Base-by-base conservation (phyloP, 129 eudicot species). In the Ambrosia artemisiifolia region DNA sequence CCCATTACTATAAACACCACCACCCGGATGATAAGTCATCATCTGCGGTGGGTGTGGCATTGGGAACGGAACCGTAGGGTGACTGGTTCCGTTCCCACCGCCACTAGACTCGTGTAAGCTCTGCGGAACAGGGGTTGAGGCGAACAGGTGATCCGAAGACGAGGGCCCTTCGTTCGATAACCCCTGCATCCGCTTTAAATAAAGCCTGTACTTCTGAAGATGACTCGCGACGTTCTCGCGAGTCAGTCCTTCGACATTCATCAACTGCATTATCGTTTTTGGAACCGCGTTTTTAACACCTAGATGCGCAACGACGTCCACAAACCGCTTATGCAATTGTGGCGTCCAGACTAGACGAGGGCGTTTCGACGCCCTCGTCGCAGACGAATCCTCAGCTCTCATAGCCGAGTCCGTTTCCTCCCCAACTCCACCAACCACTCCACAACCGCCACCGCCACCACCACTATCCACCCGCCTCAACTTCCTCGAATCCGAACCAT, bases 221-320 rank as follows among this genome's bases (percentile, higher is more conserved):
- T 94, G 99, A 74, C 97, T 90, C 1, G 99, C 99, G 0, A 94
- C 98, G 30, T 94, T 94, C 63, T 94, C 98, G 11, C 98, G 77
- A 3, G 96, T 94, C 80, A 94, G 78, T n/a, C 99, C 99, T 77
- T 94, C 99, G 7, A 94, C 99, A 59, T 94, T 94, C 99, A 94
- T 94, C 79, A 94, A 42, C 87, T 92, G 96, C 96, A 92, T 92
- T 62, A 92, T 92, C 10, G 96, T 83, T 65, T 92, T 92, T 2
- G 98, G 99, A 7, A 94, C 97, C 2, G 97, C 98, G 73, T 86
- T 86, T 47, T 94, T 90, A 3, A 94, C 86, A 47, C 97, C 98
- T 43, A 94, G 73, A 63, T 90, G 95, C 17, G 74, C 93, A 73
- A 94, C 99, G n/a, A 88, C 97, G 16, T 94, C 99, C 33, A 94